These are phyloP conservation scores for Apiotrichum porosum DNA, from an alignment of 1,284 basidiomycete genomes.

Conservation along the genomic window DNA sequence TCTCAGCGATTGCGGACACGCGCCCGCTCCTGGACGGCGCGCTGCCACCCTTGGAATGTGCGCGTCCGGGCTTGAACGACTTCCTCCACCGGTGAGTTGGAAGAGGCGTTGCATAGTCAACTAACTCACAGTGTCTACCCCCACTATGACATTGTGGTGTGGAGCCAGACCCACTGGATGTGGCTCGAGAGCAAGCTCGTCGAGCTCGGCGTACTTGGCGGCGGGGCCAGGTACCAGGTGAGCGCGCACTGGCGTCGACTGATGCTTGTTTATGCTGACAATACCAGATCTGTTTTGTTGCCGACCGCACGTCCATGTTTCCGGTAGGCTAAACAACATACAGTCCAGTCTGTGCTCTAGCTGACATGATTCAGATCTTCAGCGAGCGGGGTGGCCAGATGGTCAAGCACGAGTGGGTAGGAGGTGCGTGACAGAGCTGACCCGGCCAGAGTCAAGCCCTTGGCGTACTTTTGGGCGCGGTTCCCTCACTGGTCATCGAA, in stretches of 20 bases:
- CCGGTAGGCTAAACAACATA: no score
- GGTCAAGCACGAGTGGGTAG: conserved; percentile 60
- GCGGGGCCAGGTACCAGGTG: conserved; percentile 63
- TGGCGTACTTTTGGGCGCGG: conserved; percentile 81
- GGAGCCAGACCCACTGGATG: conserved; percentile 76
- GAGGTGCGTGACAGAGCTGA: no score
- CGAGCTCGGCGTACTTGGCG: conserved; percentile 78
- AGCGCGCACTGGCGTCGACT: no score
- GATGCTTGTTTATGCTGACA: conserved; percentile 4
- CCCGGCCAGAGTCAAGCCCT: conserved; percentile 69
- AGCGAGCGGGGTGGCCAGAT: conserved; percentile 65
- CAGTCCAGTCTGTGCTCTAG: no score
- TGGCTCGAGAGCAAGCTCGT: conserved; percentile 88
- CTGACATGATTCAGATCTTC: no score
- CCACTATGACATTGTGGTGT: conserved; percentile 78
- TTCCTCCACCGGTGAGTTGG: conserved; percentile 55
- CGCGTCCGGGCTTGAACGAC: conserved; percentile 74
- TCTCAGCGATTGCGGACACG: conserved; percentile 79
- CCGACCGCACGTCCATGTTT: conserved; percentile 86
- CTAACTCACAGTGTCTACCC: conserved; percentile 57
- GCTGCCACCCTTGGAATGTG: conserved; percentile 71
- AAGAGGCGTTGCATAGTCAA: conserved; percentile 15
- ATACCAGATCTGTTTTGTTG: conserved; percentile 53
- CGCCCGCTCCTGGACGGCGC: conserved; percentile 72
- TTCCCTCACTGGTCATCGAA: conserved; percentile 65